Percentiles rank a stretch among this genome's conserved stretches.
These are phyloP conservation scores for Brasenia schreberi DNA, from an alignment of 164 flowering plant genomes.

Conservation along the genomic window DNA sequence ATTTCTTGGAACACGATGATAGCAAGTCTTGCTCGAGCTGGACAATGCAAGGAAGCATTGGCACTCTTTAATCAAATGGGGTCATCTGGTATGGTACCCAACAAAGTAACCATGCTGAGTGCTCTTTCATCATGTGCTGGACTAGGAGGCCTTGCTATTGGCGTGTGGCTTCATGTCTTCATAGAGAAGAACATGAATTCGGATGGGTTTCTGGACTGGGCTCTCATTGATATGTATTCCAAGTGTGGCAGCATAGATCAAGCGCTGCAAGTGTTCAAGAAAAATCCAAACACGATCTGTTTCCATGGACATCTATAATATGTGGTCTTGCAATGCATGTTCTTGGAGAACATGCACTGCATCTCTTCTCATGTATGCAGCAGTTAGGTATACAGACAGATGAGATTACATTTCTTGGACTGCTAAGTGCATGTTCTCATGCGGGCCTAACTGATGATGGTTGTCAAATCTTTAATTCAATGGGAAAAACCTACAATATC, in stretches of 20 bases:
- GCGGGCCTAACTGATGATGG: conserved; percentile 21
- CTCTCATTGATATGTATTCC: conserved; percentile 19
- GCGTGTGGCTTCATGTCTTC: conserved; percentile 19
- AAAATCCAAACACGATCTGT: conserved; percentile 13
- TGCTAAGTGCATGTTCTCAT: conserved; percentile 21
- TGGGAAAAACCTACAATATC: conserved; percentile 8
- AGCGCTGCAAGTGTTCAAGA: conserved; percentile 19
- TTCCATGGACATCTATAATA: conserved; percentile 20
- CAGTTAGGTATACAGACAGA: conserved; percentile 13
- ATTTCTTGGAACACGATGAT: conserved; percentile 23
- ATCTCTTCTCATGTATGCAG: conserved; percentile 11
- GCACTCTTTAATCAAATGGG: conserved; percentile 17
- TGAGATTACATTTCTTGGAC: conserved; percentile 14
- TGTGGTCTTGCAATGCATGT: conserved; percentile 21
- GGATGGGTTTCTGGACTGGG: conserved; percentile 13
- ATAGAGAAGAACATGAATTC: conserved; percentile 17
- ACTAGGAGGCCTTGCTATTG: conserved; percentile 19
- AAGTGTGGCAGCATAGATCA: conserved; percentile 21
- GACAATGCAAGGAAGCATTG: conserved; percentile 13
- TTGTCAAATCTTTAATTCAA: conserved; percentile 6
- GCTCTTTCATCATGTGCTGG: conserved; percentile 22
- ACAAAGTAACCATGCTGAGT: conserved; percentile 13
- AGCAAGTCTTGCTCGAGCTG: conserved; percentile 11
- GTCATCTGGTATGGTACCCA: conserved; percentile 11
- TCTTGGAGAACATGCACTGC: conserved; percentile 11